Conservation (phyloP, 768 basidiomycete species). For the Glaciozyma martinii region DNA sequence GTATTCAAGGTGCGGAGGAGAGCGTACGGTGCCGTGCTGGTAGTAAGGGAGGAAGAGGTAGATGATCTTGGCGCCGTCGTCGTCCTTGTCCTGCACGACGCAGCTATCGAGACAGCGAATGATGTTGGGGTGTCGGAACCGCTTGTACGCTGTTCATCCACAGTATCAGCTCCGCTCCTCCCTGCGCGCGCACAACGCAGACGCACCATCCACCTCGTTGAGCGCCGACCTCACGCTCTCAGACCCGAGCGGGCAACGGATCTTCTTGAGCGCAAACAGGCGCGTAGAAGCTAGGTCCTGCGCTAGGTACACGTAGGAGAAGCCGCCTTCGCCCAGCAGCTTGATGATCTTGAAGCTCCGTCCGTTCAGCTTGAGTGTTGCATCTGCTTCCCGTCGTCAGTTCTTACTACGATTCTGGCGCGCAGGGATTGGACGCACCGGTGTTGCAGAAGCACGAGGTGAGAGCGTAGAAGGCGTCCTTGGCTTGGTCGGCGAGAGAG, state of each 20-base stretch:
- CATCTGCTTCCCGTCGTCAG: constrained; percentile 44
- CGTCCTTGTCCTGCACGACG: constrained; percentile 17
- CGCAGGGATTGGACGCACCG: constrained; percentile 16
- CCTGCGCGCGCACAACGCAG: neutral
- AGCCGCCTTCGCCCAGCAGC: constrained; percentile 91
- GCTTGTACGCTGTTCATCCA: constrained; percentile 61
- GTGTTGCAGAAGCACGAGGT: constrained; percentile 60
- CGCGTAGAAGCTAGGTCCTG: constrained; percentile 48
- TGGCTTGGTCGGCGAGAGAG: constrained; percentile 60
- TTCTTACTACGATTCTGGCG: neutral
- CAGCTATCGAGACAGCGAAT: constrained; percentile 50
- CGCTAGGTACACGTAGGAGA: constrained; percentile 61
- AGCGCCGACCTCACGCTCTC: constrained; percentile 58
- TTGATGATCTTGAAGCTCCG: constrained; percentile 81
- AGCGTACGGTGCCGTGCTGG: constrained; percentile 49
- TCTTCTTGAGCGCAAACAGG: constrained; percentile 94
- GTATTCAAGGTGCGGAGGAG: neutral
- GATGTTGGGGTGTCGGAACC: constrained; percentile 95
- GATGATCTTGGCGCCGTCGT: constrained; percentile 26
- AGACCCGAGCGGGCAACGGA: constrained; percentile 77
- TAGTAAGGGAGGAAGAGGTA: constrained; percentile 82
- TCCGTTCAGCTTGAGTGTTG: constrained; percentile 90
- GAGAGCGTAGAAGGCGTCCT: constrained; percentile 72
- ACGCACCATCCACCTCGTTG: constrained; percentile 48
- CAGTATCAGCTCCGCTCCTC: neutral